Percentiles rank a stretch among this genome's conserved stretches.
phyloP scores from a whole-genome alignment of 768 basidiomycete species.

The Phaeotremella skinneri region DNA sequence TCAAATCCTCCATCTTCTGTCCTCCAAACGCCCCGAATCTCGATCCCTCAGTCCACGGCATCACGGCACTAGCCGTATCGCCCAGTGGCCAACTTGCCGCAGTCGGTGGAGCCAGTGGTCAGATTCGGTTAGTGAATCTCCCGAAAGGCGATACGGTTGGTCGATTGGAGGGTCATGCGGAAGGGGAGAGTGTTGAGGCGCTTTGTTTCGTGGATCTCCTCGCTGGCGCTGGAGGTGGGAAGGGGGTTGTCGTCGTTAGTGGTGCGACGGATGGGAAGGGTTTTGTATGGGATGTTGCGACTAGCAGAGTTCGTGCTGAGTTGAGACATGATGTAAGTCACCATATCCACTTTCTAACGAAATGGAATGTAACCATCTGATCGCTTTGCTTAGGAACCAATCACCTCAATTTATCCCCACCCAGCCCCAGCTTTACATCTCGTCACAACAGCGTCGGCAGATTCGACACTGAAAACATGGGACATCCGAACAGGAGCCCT shows the following conservation, averaged over 20 bases:
- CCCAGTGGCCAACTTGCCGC: conserved; percentile 84
- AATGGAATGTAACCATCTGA: background rate
- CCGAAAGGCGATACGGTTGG: conserved; percentile 79
- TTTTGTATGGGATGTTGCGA: conserved; percentile 89
- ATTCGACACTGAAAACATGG: conserved; percentile 85
- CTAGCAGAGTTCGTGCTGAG: conserved; percentile 77
- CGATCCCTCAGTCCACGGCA: conserved; percentile 65
- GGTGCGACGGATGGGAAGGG: conserved; percentile 92
- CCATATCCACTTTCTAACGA: background rate
- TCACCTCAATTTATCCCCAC: conserved; percentile 73
- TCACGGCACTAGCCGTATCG: conserved; percentile 83
- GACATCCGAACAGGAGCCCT: conserved; percentile 81
- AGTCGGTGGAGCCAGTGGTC: conserved; percentile 79
- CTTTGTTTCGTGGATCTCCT: conserved; percentile 78
- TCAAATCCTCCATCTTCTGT: conserved; percentile 58
- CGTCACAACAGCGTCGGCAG: conserved; percentile 81
- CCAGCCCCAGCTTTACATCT: conserved; percentile 73
- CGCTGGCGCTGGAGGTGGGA: conserved; percentile 55
- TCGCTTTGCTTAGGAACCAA: conserved; percentile 69
- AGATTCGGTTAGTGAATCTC: conserved; percentile 81
- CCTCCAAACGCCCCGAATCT: conserved; percentile 53
- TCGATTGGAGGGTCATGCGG: conserved; percentile 75
- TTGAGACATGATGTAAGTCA: conserved; percentile 72
- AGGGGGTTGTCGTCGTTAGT: conserved; percentile 64
- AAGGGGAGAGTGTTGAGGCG: conserved; percentile 84